Conservation (phyloP, 2,329 filamentous ascomycete species). For the Beauveria sp. region DNA sequence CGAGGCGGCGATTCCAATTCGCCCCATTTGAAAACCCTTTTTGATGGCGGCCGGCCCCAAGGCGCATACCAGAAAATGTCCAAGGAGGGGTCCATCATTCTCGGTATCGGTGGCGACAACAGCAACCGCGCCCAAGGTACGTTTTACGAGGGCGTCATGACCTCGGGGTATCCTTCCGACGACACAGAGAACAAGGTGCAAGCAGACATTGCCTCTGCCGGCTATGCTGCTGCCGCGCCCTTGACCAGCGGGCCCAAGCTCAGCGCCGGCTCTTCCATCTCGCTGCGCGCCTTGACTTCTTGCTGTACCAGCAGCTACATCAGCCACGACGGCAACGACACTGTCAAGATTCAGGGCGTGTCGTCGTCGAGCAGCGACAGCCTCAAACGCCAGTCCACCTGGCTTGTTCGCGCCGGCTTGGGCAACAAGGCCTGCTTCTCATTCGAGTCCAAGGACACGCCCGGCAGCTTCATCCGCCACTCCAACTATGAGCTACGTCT, state of each 20-base stretch:
- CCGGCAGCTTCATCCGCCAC: constrained; percentile 54
- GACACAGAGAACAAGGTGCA: constrained; percentile 50
- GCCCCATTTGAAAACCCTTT: constrained; percentile 50
- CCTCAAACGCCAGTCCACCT: constrained; percentile 45
- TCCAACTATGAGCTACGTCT: constrained; percentile 43
- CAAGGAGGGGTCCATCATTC: constrained; percentile 58
- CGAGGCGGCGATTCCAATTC: constrained; percentile 49
- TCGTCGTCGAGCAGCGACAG: constrained; percentile 39
- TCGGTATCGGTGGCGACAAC: constrained; percentile 66
- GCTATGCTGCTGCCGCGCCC: constrained; percentile 40
- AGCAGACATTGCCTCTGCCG: constrained; percentile 52
- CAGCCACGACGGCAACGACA: constrained; percentile 37
- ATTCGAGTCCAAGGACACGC: constrained; percentile 51
- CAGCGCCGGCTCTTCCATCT: constrained; percentile 42
- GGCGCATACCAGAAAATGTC: constrained; percentile 54
- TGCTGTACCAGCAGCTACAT: constrained; percentile 48
- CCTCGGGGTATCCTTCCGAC: constrained; percentile 52
- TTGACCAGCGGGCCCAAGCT: constrained; percentile 41
- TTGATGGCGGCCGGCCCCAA: constrained; percentile 47
- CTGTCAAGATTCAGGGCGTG: constrained; percentile 47
- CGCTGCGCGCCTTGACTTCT: constrained; percentile 47
- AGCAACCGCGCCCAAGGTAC: constrained; percentile 52
- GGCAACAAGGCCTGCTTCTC: constrained; percentile 50
- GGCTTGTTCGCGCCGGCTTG: constrained; percentile 47
- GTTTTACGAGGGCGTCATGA: constrained; percentile 61